phyloP scores from a whole-genome alignment of 2,329 filamentous ascomycete species.

The Penicillium corylophilum region DNA sequence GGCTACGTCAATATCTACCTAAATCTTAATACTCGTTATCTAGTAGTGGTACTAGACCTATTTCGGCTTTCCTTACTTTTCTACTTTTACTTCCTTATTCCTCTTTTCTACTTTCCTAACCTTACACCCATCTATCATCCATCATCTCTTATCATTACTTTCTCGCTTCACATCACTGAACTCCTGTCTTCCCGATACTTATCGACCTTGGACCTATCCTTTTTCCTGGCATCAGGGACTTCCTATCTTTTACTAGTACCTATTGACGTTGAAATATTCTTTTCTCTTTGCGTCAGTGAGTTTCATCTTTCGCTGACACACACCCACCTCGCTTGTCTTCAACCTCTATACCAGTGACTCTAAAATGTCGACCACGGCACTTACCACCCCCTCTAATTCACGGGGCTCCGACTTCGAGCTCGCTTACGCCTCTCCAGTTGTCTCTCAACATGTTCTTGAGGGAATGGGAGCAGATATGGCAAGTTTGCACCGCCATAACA shows the following conservation, averaged over 20 bases:
- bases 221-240: background rate
- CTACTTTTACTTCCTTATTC: background rate
- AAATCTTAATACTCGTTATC: too few relatives aligned
- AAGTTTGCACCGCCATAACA: background rate
- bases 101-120: background rate
- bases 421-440: background rate
- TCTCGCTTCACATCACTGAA: too few relatives aligned
- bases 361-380: background rate
- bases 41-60: too few relatives aligned
- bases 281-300: background rate
- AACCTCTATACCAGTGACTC: background rate
- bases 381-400: background rate
- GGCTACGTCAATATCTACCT: too few relatives aligned
- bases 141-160: too few relatives aligned
- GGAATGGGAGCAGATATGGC: slow-evolving; percentile 13
- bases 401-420: background rate
- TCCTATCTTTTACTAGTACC: background rate
- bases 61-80: background rate
- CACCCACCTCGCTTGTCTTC: background rate
- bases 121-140: too few relatives aligned
- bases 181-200: background rate
- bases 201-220: background rate
- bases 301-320: background rate
- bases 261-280: background rate
- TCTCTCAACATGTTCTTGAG: slow-evolving; percentile 40